Percentiles rank a stretch among this genome's conserved stretches.
phyloP scores from a whole-genome alignment of 345 rosid genomes.

The Brassica juncea region DNA sequence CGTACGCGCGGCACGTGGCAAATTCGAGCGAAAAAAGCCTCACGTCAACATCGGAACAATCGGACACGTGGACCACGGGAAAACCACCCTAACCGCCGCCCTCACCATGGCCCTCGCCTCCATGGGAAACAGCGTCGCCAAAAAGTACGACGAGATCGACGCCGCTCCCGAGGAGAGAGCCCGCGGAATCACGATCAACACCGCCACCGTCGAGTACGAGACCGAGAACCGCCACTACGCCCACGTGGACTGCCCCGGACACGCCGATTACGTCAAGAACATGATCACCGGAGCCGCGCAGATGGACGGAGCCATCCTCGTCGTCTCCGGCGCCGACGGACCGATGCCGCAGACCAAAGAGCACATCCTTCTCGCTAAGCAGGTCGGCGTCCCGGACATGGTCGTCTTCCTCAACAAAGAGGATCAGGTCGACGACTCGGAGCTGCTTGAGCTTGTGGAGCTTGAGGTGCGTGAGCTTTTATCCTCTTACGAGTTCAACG shows the following conservation, averaged over 20 bases:
- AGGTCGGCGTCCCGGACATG: not conserved
- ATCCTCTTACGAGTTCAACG: not conserved
- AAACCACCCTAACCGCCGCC: not conserved
- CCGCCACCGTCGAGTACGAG: not conserved
- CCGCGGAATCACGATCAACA: not conserved
- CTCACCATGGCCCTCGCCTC: constrained; percentile 1
- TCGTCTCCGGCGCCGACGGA: not conserved
- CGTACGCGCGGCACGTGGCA: not conserved
- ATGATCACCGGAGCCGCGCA: not conserved
- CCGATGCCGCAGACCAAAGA: not conserved
- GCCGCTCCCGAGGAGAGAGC: not conserved
- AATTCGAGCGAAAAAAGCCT: not conserved
- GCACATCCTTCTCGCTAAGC: not conserved
- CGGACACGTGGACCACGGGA: not conserved
- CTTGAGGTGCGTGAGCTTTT: not conserved
- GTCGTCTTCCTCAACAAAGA: not conserved
- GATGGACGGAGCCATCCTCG: not conserved
- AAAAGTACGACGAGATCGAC: not conserved
- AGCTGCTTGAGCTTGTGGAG: not conserved
- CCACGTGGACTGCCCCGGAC: not conserved
- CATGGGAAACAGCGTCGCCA: not conserved
- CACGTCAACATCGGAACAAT: not conserved
- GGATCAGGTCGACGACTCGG: not conserved
- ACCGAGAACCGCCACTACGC: not conserved
- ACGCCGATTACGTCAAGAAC: not conserved